Evolutionary conservation across 345 rosid species (phyloP).

Genomic region (Mangifera indica): DNA sequence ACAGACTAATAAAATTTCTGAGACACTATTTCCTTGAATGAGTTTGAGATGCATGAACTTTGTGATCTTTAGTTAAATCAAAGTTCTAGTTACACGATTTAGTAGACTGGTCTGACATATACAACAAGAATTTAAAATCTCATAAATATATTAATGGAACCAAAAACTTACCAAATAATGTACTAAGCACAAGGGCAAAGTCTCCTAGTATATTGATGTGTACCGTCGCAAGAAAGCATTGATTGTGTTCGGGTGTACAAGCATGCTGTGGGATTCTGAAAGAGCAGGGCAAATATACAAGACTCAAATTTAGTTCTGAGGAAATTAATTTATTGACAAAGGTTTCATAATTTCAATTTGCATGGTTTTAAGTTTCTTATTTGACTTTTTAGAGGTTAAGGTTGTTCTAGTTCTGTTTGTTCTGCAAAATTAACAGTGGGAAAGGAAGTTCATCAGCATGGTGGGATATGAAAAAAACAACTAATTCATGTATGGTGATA

Average conservation of each 20-base stretch:
- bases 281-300: not conserved
- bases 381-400: too few species aligned
- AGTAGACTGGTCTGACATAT: not conserved
- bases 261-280: slow-evolving; percentile 91
- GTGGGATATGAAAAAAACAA: too few species aligned
- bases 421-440: too few species aligned
- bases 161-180: slow-evolving; percentile 31
- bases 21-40: not conserved
- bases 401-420: too few species aligned
- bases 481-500: too few species aligned
- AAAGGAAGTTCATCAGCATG: too few species aligned
- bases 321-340: not conserved
- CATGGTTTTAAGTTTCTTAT: too few species aligned
- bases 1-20: not conserved
- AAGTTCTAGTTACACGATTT: not conserved
- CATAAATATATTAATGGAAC: not conserved
- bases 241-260: slow-evolving; percentile 70
- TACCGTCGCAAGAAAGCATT: slow-evolving; percentile 81
- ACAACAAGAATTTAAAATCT: not conserved
- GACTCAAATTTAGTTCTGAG: not conserved
- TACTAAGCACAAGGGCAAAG: slow-evolving; percentile 90
- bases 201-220: slow-evolving; percentile 73
- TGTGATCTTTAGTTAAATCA: not conserved
- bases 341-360: not conserved
- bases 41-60: not conserved